Conservation (phyloP, 2,329 filamentous ascomycete species). For the Verticillium nonalfalfae region DNA sequence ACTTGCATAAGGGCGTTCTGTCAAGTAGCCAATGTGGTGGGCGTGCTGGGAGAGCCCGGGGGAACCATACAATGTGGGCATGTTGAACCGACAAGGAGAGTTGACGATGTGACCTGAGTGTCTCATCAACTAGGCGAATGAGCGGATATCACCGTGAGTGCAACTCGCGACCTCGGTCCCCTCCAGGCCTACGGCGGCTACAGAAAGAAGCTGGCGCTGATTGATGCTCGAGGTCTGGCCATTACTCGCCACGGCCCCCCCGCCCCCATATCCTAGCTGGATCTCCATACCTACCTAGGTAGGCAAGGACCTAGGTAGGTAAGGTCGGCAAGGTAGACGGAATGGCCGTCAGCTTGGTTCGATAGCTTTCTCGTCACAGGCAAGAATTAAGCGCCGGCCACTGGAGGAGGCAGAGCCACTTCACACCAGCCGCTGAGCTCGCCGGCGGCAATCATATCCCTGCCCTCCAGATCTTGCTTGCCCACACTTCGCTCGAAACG, state of each 20-base stretch:
- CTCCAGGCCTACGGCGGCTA: background rate
- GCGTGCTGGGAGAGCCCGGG: background rate
- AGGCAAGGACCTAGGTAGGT: background rate
- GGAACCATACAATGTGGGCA: background rate
- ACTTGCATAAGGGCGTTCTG: conserved; percentile 1
- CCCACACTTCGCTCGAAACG: background rate
- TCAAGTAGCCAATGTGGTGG: background rate
- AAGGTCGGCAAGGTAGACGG: too few relatives aligned
- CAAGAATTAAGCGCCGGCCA: background rate
- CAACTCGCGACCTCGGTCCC: background rate
- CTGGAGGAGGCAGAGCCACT: background rate
- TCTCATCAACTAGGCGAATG: background rate
- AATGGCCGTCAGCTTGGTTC: too few relatives aligned
- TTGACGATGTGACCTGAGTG: background rate
- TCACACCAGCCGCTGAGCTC: background rate
- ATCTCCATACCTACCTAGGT: background rate
- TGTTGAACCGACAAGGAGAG: background rate
- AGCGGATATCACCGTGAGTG: background rate
- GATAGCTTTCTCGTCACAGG: background rate
- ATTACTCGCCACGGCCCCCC: background rate
- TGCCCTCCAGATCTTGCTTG: background rate
- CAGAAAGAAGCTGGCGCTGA: background rate
- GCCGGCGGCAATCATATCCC: background rate
- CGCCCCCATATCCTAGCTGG: background rate
- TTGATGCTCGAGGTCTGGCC: background rate